phyloP scores from a whole-genome alignment of 345 rosid genomes.

The Kernera saxatilis region DNA sequence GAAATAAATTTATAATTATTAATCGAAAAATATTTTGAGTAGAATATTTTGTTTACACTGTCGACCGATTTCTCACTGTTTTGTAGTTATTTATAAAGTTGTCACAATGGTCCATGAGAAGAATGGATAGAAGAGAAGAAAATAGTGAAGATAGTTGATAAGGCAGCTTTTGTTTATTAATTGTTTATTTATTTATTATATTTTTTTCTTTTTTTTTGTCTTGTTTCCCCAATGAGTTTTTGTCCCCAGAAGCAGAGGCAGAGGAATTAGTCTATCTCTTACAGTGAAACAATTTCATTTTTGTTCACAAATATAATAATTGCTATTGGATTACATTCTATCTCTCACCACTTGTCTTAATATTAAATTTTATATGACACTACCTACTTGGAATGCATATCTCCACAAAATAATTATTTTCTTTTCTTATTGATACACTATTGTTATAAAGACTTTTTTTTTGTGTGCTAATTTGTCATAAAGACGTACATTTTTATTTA shows the following conservation, averaged over 20 bases:
- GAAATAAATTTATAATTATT: background rate
- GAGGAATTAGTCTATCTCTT: conserved; percentile 33
- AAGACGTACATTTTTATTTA: too few species aligned
- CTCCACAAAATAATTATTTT: background rate
- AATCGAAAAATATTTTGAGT: background rate
- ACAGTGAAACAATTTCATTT: conserved; percentile 40
- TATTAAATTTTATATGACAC: background rate
- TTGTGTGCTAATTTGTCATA: too few species aligned
- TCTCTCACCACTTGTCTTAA: background rate
- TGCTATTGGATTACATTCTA: conserved; percentile 49
- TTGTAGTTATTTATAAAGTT: conserved; percentile 9
- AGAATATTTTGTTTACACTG: background rate
- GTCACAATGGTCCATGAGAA: conserved; percentile 11
- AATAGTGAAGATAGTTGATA: conserved; percentile 15
- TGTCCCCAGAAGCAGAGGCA: conserved; percentile 31
- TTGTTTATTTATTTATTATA: background rate
- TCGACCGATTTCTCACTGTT: background rate
- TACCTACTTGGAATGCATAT: conserved; percentile 10
- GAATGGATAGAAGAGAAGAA: conserved; percentile 11
- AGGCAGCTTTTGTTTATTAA: conserved; percentile 16
- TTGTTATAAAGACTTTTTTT: background rate
- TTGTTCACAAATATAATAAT: conserved; percentile 52
- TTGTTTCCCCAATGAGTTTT: conserved; percentile 10
- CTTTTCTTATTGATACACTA: background rate
- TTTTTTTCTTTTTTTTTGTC: background rate